A percentile compares a stretch with the other conserved stretches of the same genome.
Evolutionary conservation across 2,329 filamentous ascomycete species (phyloP).

Genomic region (Fusarium nisikadoi): DNA sequence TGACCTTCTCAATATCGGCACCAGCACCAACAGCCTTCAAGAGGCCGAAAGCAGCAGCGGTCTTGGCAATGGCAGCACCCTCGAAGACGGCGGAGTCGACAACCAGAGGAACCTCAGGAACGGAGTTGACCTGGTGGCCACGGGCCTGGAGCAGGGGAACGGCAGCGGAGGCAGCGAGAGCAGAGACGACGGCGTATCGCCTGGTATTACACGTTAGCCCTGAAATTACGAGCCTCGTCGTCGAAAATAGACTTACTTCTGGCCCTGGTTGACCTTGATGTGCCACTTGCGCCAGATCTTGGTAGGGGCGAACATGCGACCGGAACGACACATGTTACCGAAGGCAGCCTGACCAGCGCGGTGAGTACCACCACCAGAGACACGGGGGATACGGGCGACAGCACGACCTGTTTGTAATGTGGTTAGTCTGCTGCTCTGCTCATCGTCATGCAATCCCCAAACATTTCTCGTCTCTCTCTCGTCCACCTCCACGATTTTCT

Average conservation of each 20-base stretch:
- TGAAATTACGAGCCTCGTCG: not conserved
- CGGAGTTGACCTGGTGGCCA: slow-evolving; percentile 91
- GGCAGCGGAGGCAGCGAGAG: slow-evolving; percentile 94
- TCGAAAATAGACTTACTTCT: slow-evolving; percentile 74
- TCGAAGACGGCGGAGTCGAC: slow-evolving; percentile 91
- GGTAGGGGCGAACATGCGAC: slow-evolving; percentile 99
- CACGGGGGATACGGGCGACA: slow-evolving; percentile 99
- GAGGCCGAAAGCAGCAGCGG: slow-evolving; percentile 84
- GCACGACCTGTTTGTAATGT: slow-evolving; percentile 77
- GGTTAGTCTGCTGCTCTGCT: slow-evolving; percentile 38
- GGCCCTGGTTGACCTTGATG: slow-evolving; percentile 99
- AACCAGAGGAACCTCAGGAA: slow-evolving; percentile 97
- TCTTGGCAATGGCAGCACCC: slow-evolving; percentile 84
- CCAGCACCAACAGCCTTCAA: slow-evolving; percentile 92
- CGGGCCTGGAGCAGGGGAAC: slow-evolving; percentile 95
- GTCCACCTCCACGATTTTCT: not conserved
- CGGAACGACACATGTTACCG: slow-evolving; percentile 99
- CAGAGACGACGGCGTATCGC: slow-evolving; percentile 97
- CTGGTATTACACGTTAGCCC: slow-evolving; percentile 56
- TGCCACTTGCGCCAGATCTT: slow-evolving; percentile 99
- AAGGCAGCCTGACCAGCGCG: slow-evolving; percentile 99
- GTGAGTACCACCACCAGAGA: slow-evolving; percentile 99
- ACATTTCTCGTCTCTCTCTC: not conserved
- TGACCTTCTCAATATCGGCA: slow-evolving; percentile 93
- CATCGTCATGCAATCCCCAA: not conserved